Base-by-base conservation (phyloP, 2,329 filamentous ascomycete genomes). In the Colletotrichum karsti region DNA sequence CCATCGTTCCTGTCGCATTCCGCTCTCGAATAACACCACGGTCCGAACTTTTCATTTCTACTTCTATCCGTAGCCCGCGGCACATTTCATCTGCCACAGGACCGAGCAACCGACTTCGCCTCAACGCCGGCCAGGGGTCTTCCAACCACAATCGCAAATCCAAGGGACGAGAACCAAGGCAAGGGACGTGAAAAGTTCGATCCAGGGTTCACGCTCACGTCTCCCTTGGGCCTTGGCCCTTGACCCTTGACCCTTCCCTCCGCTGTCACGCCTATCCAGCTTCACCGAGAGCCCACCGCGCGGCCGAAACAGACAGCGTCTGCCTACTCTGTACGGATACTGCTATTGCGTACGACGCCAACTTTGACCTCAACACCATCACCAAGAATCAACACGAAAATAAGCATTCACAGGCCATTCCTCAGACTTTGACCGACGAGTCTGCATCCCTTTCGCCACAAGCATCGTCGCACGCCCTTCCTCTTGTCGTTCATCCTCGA, bases 271-370 rank as follows among this genome's bases (percentile, higher is more conserved):
- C 8, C 37, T 28, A 30, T 41, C 33, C 46, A 55, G 53, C 39
- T 53, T 59, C 60, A 59, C 60, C 65, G 60, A 68, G 61, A 26
- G 18, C 18, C 60, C 46, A 58, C 53, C 44, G 35, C 54, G 41
- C 35, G n/a, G 30, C 26, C 12, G 20, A 22, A 58, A 30, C 60
- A 67, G 65, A 44, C 64, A 63, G 53, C 53, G 64, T 53, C 64
- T 35, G 41, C 58, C 48, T 39, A 26, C 62, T 35, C n/a, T n/a
- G n/a, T n/a, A 61, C 42, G 15, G 24, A 22, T 22, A 46, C 3
- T 13, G 15, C 42, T 18, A 46, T 22, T 18, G 24, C 20, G 41
- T 20, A 50, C 24, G 20, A 15, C 22, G 22, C 10, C 22, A n/a
- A 7, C 37, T 22, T 22, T 26, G 37, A 42, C 46, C 22, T 13